Base-by-base conservation (phyloP, 2,329 filamentous ascomycete genomes). In the Emericellopsis atlantica region DNA sequence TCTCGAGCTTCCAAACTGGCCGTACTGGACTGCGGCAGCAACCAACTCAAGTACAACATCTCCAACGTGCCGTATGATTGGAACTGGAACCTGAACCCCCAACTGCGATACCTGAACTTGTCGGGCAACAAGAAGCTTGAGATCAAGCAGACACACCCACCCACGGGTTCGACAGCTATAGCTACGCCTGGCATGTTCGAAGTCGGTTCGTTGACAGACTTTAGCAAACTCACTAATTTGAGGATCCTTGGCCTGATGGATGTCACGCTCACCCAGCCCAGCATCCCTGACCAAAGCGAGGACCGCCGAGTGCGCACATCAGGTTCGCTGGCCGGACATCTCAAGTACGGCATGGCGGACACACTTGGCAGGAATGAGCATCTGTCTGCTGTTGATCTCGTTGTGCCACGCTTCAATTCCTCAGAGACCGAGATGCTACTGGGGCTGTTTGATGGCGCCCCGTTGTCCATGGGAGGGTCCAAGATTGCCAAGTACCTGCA, bases 1-100 rank as follows among this genome's bases (percentile, higher is more conserved):
- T 93, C 88, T 45, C 87, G 95, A 58, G 87, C 95, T 36, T 85
- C 88, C 62, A 92, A 44, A 59, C 74, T 98, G 22, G 81, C 88
- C 5, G 83, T 95, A 39, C 70, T 98, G 39, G 92, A 98, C 61
- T 93, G 93, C 46, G 90, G 89, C 45, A 95, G 85, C 69, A 98
- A 98, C 56, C 80, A 77, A 18, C 69, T 98, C 43, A 98, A 96
- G 61, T 98, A 98, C 72, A 98, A 98, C 57, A 93, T 98, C 37
- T 92, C 88, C 24, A 98, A 98, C 54, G 95, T 94, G 71, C 92
- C 90, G 0, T 98, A 98, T 56, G 92, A 98, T 57, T 98, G 92
- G 92, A 98, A 98, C 54, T 98, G 92, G 92, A 96, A 96, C 55
- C 85, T 92, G 71, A 98, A 98, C 54, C 86, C 84, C 38, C 93